A percentile compares a stretch with the other conserved stretches of the same genome.
Conservation (phyloP, 176 grass and related monocot genomes). For the Metroxylon sagu region DNA sequence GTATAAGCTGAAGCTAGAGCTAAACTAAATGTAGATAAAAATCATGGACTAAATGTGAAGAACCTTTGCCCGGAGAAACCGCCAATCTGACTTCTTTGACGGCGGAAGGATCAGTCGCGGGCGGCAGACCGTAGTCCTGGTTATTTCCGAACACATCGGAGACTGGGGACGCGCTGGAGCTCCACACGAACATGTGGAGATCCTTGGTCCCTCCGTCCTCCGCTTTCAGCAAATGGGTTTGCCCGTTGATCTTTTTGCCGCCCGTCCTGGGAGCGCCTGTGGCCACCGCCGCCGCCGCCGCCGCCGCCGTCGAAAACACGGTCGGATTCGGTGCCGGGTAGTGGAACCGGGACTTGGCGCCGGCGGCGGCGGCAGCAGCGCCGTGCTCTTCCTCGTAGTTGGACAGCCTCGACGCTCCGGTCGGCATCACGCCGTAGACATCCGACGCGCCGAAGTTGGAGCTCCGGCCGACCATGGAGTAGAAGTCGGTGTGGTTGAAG, state of each 20-base stretch:
- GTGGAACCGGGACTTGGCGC: conserved; percentile 31
- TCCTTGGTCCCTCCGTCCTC: conserved; percentile 81
- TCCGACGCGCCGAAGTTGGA: conserved; percentile 79
- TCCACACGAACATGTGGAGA: conserved; percentile 99
- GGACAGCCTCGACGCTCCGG: conserved; percentile 65
- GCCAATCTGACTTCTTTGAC: conserved; percentile 68
- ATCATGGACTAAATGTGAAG: background rate
- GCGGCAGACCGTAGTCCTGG: conserved; percentile 42
- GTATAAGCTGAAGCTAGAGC: background rate
- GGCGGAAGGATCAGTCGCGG: conserved; percentile 27
- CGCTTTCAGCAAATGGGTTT: conserved; percentile 45
- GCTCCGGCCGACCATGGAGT: conserved; percentile 91
- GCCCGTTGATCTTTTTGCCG: conserved; percentile 44
- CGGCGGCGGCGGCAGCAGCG: conserved; percentile 1
- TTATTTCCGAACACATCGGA: conserved; percentile 86
- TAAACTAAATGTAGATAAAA: background rate
- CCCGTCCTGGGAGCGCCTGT: conserved; percentile 32
- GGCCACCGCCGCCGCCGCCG: conserved; percentile 27
- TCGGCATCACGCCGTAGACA: conserved; percentile 40
- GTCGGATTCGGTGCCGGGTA: conserved; percentile 85
- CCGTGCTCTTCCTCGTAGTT: conserved; percentile 88
- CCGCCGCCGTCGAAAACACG: conserved; percentile 42
- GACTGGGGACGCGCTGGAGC: conserved; percentile 94
- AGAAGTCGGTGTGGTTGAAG: conserved; percentile 99
- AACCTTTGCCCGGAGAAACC: conserved; percentile 86